Evolutionary conservation across 2,329 filamentous ascomycete species (phyloP).

Genomic region (Orbilia ellipsospora): DNA sequence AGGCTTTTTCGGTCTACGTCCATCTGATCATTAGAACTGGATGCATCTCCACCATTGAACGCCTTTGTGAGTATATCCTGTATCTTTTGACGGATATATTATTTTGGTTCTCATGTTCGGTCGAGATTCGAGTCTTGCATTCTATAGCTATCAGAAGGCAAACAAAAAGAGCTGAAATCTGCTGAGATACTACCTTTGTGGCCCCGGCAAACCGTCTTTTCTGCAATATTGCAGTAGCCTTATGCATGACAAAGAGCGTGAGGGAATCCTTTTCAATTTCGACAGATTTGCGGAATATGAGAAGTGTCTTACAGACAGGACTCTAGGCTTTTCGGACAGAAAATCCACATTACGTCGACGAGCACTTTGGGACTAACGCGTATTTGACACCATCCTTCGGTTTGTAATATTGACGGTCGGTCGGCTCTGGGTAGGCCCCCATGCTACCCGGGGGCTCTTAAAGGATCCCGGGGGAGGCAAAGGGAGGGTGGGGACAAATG

Average conservation of each 20-base stretch:
- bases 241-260: conserved; percentile 30
- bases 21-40: conserved; percentile 43
- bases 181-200: conserved; percentile 10
- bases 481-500: conserved; percentile 3
- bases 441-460: background rate
- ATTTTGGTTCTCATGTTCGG: conserved; percentile 1
- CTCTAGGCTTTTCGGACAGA: conserved; percentile 27
- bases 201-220: background rate
- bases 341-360: conserved; percentile 48
- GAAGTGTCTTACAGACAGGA: conserved; percentile 31
- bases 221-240: conserved; percentile 9
- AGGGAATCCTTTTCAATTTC: conserved; percentile 35
- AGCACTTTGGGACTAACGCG: conserved; percentile 8
- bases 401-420: conserved; percentile 21
- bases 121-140: conserved; percentile 10
- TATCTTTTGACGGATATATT: conserved; percentile 13
- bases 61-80: conserved; percentile 28
- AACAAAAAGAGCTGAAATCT: conserved; percentile 4
- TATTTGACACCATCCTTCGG: conserved; percentile 5
- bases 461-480: background rate
- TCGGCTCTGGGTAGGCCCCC: conserved; percentile 7
- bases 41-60: conserved; percentile 43
- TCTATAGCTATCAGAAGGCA: background rate
- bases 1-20: conserved; percentile 33
- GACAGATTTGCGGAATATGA: conserved; percentile 52